Conservation (phyloP, 345 rosid genomes). For the Barbarea vulgaris region DNA sequence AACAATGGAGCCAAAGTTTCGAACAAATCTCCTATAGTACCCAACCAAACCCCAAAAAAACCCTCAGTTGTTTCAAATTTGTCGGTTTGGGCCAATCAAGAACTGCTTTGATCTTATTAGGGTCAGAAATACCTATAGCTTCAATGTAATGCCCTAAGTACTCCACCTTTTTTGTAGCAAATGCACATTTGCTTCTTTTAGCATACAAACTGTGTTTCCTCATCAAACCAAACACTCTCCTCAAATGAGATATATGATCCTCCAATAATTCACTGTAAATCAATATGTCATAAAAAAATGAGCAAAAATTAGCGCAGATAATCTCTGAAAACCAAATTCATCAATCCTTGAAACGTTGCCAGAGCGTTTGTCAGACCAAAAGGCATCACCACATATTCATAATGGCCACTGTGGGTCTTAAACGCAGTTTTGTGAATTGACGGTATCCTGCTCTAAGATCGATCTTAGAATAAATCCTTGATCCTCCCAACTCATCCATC, state of each 20-base stretch:
- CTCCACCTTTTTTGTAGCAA: rapidly evolving
- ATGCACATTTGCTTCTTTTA: neutral
- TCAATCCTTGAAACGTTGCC: rapidly evolving
- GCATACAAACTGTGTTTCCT: neutral
- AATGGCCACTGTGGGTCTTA: neutral
- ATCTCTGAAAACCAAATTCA: neutral
- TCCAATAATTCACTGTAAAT: rapidly evolving
- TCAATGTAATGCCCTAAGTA: neutral
- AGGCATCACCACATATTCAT: neutral
- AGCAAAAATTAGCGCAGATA: neutral
- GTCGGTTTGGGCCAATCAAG: rapidly evolving
- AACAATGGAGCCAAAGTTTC: neutral
- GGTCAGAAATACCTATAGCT: rapidly evolving
- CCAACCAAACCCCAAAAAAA: neutral
- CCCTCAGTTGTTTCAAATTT: neutral
- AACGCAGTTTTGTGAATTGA: neutral
- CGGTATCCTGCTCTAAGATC: neutral
- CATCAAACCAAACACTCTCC: rapidly evolving
- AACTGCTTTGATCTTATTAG: rapidly evolving
- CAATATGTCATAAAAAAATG: neutral
- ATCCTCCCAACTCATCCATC: neutral
- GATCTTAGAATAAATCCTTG: neutral
- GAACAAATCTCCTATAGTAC: neutral
- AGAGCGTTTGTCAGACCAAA: neutral
- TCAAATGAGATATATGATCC: rapidly evolving